Percentiles rank a stretch among this genome's conserved stretches.
These are phyloP conservation scores for Ophiostoma ulmi DNA, from an alignment of 2,329 filamentous ascomycete genomes.

Conservation along the genomic window DNA sequence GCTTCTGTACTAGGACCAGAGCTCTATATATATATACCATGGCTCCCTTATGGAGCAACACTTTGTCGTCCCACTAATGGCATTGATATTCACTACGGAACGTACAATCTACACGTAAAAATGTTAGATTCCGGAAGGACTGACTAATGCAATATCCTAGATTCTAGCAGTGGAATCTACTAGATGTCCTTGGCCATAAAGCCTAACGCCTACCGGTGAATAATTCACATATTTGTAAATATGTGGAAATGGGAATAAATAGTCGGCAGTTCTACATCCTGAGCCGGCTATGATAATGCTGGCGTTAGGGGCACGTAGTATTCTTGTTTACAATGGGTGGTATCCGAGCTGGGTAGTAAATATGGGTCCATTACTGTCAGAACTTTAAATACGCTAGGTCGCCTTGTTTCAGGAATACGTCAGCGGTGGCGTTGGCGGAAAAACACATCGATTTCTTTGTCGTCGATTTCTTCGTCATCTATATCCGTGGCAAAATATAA, in stretches of 20 bases:
- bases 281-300: neutral
- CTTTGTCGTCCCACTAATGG: neutral
- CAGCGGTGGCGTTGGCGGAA: neutral
- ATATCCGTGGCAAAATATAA: neutral
- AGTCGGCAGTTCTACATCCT: neutral
- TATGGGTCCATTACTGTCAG: neutral
- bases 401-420: neutral
- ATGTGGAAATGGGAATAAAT: neutral
- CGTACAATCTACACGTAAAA: neutral
- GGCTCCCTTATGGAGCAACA: neutral
- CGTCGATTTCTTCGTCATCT: neutral
- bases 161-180: conserved; percentile 2
- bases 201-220: conserved; percentile 4
- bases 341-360: neutral
- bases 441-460: neutral
- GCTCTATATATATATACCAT: conserved; percentile 1
- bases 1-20: neutral
- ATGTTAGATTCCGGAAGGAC: neutral
- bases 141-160: neutral
- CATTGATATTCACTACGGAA: neutral
- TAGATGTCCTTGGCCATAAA: neutral
- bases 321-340: conserved; percentile 2
- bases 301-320: conserved; percentile 1
- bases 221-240: neutral
- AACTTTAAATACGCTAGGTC: neutral